Percentiles rank a stretch among this genome's conserved stretches.
Conservation (phyloP, 2,329 filamentous ascomycete species). For the Trichoderma sp. region DNA sequence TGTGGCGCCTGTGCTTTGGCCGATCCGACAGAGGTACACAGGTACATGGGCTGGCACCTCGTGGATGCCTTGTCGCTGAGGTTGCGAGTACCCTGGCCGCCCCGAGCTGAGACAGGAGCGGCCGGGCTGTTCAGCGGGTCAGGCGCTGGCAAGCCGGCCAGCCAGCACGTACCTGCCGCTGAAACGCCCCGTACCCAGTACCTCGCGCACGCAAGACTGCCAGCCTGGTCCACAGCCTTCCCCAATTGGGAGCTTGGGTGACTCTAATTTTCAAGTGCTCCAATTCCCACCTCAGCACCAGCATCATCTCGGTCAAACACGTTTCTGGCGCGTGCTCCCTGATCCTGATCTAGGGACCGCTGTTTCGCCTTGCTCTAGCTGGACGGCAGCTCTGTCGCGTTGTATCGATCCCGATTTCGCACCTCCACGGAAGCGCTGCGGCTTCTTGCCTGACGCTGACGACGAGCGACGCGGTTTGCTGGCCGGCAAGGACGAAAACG, state of each 20-base stretch:
- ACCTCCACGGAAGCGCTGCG: conserved; percentile 3
- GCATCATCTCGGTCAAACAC: conserved; percentile 20
- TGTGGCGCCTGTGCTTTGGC: conserved; percentile 19
- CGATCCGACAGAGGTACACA: not conserved
- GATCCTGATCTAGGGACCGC: conserved; percentile 3
- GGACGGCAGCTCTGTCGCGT: not conserved
- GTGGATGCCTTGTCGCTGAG: not conserved
- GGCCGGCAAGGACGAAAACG: not conserved
- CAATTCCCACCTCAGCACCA: conserved; percentile 7
- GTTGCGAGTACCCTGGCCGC: not conserved
- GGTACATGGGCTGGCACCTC: not conserved
- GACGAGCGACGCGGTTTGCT: conserved; percentile 21
- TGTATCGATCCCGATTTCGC: conserved; percentile 3
- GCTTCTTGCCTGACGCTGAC: conserved; percentile 13
- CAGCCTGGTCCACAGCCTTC: conserved; percentile 21
- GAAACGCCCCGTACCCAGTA: not conserved
- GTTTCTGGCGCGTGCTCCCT: conserved; percentile 1
- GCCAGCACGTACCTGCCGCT: not conserved
- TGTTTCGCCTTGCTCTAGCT: conserved; percentile 3
- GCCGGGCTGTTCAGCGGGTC: not conserved
- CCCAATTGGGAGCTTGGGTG: conserved; percentile 18
- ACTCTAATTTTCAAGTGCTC: conserved; percentile 22
- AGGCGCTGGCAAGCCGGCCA: not conserved
- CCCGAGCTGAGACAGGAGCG: not conserved
- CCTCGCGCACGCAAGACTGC: not conserved